Evolutionary conservation across 2,329 filamentous ascomycete genomes (phyloP).

Genomic region (Ophiocordyceps australis): DNA sequence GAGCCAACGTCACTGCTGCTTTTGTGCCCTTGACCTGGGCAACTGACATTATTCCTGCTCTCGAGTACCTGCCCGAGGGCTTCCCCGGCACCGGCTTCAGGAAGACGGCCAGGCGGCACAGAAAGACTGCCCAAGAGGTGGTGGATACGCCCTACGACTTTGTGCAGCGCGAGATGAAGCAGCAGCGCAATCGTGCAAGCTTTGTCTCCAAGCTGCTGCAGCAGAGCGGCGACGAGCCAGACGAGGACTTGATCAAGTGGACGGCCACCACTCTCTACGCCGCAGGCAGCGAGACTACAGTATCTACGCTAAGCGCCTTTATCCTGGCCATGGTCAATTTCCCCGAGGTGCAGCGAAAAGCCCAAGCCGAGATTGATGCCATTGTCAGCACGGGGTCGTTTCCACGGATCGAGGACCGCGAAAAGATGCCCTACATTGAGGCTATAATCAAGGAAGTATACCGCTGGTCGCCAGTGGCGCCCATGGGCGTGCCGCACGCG

Average conservation of each 20-base stretch:
- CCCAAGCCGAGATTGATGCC: constrained; percentile 20
- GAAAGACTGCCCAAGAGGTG: background rate
- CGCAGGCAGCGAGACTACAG: constrained; percentile 4
- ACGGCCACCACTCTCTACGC: constrained; percentile 1
- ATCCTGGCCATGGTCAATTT: constrained; percentile 26
- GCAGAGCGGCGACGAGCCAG: background rate
- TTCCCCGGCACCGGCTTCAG: constrained; percentile 13
- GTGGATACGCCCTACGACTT: background rate
- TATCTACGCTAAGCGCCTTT: constrained; percentile 8
- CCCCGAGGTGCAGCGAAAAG: constrained; percentile 20
- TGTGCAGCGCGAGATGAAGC: background rate
- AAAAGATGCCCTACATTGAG: constrained; percentile 21
- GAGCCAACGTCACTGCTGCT: constrained; percentile 10
- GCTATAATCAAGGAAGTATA: constrained; percentile 11
- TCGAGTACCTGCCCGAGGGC: constrained; percentile 11
- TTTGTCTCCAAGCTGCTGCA: background rate
- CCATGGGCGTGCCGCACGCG: constrained; percentile 18
- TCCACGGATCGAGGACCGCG: constrained; percentile 21
- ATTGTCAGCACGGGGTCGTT: constrained; percentile 21
- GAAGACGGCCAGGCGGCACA: constrained; percentile 6
- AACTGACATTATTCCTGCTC: constrained; percentile 12
- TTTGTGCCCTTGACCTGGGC: constrained; percentile 12
- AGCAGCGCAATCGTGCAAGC: background rate
- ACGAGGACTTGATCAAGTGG: constrained; percentile 1
- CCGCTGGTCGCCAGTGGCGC: constrained; percentile 12